A percentile compares a stretch with the other conserved stretches of the same genome.
phyloP scores from a whole-genome alignment of 768 basidiomycete species.

The Astraeus odoratus region DNA sequence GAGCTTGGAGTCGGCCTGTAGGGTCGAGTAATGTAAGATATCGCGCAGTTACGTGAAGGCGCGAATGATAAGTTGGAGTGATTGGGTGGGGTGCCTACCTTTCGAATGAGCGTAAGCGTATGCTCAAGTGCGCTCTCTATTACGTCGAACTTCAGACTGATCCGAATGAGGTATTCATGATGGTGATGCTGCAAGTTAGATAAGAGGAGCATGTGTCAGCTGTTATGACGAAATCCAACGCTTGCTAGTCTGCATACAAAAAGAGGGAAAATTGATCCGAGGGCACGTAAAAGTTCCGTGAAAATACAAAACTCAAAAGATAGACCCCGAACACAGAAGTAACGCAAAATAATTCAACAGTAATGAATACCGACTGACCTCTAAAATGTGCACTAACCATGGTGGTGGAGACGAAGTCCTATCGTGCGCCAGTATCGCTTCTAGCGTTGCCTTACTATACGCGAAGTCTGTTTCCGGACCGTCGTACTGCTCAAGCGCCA shows the following conservation, averaged over 20 bases:
- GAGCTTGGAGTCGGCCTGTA: slow-evolving; percentile 47
- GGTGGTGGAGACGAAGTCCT: slow-evolving; percentile 58
- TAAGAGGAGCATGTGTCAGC: neutral
- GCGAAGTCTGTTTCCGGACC: slow-evolving; percentile 58
- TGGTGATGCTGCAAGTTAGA: slow-evolving; percentile 61
- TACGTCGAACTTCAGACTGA: slow-evolving; percentile 71
- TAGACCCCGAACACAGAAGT: neutral
- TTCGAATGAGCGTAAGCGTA: slow-evolving; percentile 61
- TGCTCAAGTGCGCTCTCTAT: slow-evolving; percentile 72
- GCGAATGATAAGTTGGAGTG: slow-evolving; percentile 7
- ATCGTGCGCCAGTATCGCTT: slow-evolving; percentile 68
- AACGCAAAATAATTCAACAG: neutral
- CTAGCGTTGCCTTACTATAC: slow-evolving; percentile 72
- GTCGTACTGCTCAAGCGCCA: slow-evolving; percentile 75
- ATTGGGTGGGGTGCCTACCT: slow-evolving; percentile 40
- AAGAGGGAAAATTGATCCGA: neutral
- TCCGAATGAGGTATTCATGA: slow-evolving; percentile 78
- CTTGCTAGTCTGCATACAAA: neutral
- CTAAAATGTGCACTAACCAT: slow-evolving; percentile 75
- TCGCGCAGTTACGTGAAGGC: slow-evolving; percentile 3
- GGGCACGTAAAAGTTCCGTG: neutral
- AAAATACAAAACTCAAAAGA: neutral
- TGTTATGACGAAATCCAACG: neutral
- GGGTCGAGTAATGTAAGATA: neutral
- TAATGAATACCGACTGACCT: slow-evolving; percentile 37